phyloP scores from a whole-genome alignment of 176 grass and related monocot species.

The Phragmites australis region DNA sequence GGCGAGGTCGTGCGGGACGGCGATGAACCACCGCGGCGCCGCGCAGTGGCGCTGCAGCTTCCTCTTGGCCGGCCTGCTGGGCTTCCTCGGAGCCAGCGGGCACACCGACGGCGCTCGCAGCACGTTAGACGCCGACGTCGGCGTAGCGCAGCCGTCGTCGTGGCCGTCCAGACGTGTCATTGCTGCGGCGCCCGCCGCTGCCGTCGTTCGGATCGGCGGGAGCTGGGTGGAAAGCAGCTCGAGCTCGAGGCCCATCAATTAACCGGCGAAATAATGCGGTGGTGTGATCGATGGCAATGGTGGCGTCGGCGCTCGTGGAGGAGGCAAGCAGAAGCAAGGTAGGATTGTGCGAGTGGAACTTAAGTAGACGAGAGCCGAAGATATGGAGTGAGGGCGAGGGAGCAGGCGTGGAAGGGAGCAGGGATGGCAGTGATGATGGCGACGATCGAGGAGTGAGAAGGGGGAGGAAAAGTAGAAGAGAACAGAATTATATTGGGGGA shows the following conservation, averaged over 20 bases:
- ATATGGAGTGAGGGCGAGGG: background rate
- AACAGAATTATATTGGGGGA: constrained; percentile 33
- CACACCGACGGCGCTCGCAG: constrained; percentile 19
- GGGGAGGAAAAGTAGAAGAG: background rate
- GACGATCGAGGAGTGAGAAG: constrained; percentile 26
- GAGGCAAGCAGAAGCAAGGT: constrained; percentile 33
- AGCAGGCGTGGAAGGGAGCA: constrained; percentile 42
- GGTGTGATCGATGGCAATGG: background rate
- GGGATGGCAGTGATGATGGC: constrained; percentile 42
- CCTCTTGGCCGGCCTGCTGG: constrained; percentile 23
- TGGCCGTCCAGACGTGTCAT: background rate
- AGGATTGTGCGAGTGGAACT: constrained; percentile 30
- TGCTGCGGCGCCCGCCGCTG: too few species aligned
- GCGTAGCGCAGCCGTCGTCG: constrained; percentile 42
- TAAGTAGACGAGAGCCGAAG: constrained; percentile 29
- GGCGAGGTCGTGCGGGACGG: constrained; percentile 50
- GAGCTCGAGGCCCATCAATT: constrained; percentile 41
- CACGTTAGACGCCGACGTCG: constrained; percentile 30
- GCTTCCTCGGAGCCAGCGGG: constrained; percentile 62
- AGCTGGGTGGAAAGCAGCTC: constrained; percentile 16
- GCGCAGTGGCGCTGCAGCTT: background rate
- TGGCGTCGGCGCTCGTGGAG: background rate
- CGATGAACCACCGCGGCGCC: constrained; percentile 17
- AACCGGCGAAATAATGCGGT: background rate
- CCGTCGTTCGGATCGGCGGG: constrained; percentile 31